phyloP scores from a whole-genome alignment of 768 basidiomycete species.

The Sarcodon sp. region DNA sequence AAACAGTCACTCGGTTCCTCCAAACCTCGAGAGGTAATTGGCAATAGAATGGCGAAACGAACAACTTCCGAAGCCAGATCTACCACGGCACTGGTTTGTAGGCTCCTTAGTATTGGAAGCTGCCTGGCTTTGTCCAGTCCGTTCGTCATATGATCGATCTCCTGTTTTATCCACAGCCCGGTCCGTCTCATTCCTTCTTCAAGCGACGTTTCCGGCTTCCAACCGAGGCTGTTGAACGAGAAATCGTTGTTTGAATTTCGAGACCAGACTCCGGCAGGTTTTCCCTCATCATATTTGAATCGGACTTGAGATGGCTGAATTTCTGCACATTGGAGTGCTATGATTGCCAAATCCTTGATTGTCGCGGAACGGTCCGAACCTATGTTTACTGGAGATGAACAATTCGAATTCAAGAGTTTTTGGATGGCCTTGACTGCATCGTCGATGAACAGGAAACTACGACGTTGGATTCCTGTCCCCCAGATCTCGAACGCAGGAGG shows the following conservation, averaged over 20 bases:
- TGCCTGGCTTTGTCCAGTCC: conserved; percentile 5
- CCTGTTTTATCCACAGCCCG: conserved; percentile 29
- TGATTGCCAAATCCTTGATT: conserved; percentile 26
- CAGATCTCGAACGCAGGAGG: conserved; percentile 33
- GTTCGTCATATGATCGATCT: conserved; percentile 18
- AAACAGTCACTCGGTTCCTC: conserved; percentile 24
- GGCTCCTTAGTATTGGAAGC: conserved; percentile 8
- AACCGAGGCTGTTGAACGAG: conserved; percentile 19
- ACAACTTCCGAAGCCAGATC: conserved; percentile 19
- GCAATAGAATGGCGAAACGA: conserved; percentile 40
- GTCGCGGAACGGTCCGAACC: conserved; percentile 33
- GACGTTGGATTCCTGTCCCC: conserved; percentile 38
- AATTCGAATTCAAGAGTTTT: conserved; percentile 26
- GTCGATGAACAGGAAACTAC: conserved; percentile 43
- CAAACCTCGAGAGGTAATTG: conserved; percentile 39
- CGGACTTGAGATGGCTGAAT: conserved; percentile 15
- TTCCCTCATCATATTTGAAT: conserved; percentile 15
- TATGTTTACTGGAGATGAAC: conserved; percentile 29
- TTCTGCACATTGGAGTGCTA: conserved; percentile 23
- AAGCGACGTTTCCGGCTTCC: conserved; percentile 28
- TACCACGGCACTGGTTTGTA: conserved; percentile 25
- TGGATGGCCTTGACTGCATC: conserved; percentile 41
- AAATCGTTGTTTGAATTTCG: conserved; percentile 39
- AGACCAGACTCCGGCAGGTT: conserved; percentile 33
- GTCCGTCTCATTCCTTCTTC: conserved; percentile 35